Percentiles rank a stretch among this genome's conserved stretches.
phyloP scores from a whole-genome alignment of 108 stramenopile species.

The Discostella pseudostelligera region DNA sequence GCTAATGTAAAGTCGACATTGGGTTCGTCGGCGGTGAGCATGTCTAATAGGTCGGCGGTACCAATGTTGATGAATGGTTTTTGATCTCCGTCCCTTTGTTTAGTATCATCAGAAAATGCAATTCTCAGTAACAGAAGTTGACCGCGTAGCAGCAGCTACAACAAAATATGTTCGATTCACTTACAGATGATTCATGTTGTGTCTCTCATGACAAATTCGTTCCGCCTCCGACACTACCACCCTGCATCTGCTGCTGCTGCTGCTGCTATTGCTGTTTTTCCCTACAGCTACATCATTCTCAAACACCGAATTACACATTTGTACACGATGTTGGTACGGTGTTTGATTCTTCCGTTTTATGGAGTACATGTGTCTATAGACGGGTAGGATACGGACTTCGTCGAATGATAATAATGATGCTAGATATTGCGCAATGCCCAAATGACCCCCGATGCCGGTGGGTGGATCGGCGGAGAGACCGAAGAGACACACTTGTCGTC shows the following conservation, averaged over 20 bases:
- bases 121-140: constrained; percentile 3
- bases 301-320: constrained; percentile 77
- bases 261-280: too few relatives aligned
- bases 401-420: constrained; percentile 51
- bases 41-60: constrained; percentile 78
- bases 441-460: constrained; percentile 75
- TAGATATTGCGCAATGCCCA: constrained; percentile 63
- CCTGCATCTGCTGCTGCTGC: constrained; percentile 2
- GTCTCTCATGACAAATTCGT: constrained; percentile 55
- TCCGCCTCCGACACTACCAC: constrained; percentile 73
- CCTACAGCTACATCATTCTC: constrained; percentile 13
- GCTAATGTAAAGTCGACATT: constrained; percentile 57
- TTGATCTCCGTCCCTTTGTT: constrained; percentile 10
- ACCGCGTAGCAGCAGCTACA: not conserved
- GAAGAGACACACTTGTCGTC: constrained; percentile 69
- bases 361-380: constrained; percentile 75
- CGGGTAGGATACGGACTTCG: constrained; percentile 77
- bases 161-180: constrained; percentile 4
- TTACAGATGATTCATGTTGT: constrained; percentile 31
- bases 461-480: constrained; percentile 87
- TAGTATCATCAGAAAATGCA: constrained; percentile 4
- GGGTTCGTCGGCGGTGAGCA: constrained; percentile 56
- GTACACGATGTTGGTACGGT: constrained; percentile 59
- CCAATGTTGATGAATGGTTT: constrained; percentile 51
- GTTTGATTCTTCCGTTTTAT: constrained; percentile 71